phyloP scores from a whole-genome alignment of 2,329 filamentous ascomycete genomes.

The Pseudocercospora cruenta region DNA sequence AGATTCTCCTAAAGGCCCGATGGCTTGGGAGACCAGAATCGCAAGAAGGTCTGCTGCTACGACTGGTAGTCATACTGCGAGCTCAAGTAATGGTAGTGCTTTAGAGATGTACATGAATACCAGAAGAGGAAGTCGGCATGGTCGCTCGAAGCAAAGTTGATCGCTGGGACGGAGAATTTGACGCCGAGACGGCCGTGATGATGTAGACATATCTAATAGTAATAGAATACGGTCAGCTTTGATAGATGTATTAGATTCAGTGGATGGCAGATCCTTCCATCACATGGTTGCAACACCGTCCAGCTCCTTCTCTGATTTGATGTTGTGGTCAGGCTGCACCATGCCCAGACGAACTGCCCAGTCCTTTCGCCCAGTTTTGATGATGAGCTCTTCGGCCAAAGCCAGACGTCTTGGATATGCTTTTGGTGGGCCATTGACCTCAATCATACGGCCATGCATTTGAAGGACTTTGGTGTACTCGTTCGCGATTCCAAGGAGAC shows the following conservation, averaged over 20 bases:
- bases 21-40: conserved; percentile 37
- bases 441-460: conserved; percentile 45
- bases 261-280: background rate
- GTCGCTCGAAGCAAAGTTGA: background rate
- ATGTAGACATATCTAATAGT: conserved; percentile 16
- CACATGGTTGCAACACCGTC: conserved; percentile 22
- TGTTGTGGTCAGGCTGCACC: conserved; percentile 29
- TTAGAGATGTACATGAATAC: conserved; percentile 43
- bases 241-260: background rate
- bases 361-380: conserved; percentile 41
- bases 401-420: conserved; percentile 41
- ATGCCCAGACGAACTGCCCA: conserved; percentile 46
- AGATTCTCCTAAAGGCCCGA: conserved; percentile 18
- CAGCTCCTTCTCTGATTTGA: conserved; percentile 12
- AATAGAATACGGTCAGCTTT: conserved; percentile 7
- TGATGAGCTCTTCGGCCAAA: conserved; percentile 45
- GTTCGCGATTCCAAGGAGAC: conserved; percentile 23
- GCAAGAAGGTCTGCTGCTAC: conserved; percentile 35
- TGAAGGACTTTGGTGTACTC: conserved; percentile 10
- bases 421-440: conserved; percentile 32
- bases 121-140: conserved; percentile 22
- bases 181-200: conserved; percentile 2
- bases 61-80: conserved; percentile 27
- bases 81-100: conserved; percentile 37
- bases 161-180: background rate